phyloP scores from a whole-genome alignment of 805 yeast genomes.

The Pichia occidentalis region DNA sequence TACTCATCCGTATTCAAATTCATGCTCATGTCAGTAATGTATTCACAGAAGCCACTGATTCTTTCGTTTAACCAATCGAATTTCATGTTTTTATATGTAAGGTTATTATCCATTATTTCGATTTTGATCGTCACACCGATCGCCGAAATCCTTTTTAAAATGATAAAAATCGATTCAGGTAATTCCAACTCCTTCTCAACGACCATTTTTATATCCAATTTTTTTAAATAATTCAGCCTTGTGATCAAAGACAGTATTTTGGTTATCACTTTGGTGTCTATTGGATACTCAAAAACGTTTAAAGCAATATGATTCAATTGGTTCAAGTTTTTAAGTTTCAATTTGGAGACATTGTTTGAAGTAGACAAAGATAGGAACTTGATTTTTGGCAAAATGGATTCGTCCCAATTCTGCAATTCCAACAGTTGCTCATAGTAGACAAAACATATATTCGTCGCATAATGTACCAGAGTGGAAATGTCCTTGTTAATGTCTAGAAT shows the following conservation, averaged over 20 bases:
- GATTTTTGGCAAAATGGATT: not conserved
- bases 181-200: slow-evolving; percentile 8
- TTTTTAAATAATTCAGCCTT: slow-evolving; percentile 1
- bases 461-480: slow-evolving; percentile 1
- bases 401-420: slow-evolving; percentile 4
- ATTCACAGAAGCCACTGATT: not conserved
- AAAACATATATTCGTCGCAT: not conserved
- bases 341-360: not conserved
- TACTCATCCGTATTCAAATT: slow-evolving; percentile 2
- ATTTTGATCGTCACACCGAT: not conserved
- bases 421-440: slow-evolving; percentile 6
- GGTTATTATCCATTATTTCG: slow-evolving; percentile 7
- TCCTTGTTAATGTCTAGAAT: not conserved
- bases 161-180: slow-evolving; percentile 3
- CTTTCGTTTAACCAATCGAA: slow-evolving; percentile 8
- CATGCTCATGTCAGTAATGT: slow-evolving; percentile 6
- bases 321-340: not conserved
- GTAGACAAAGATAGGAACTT: slow-evolving; percentile 5
- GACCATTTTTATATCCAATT: slow-evolving; percentile 1
- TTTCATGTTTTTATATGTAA: slow-evolving; percentile 8
- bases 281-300: slow-evolving; percentile 7
- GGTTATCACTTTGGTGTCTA: slow-evolving; percentile 2
- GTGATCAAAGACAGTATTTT: slow-evolving; percentile 2
- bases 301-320: slow-evolving; percentile 1
- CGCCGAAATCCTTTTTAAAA: not conserved